phyloP scores from a whole-genome alignment of 2,329 filamentous ascomycete genomes.

The Hypoxylon sp. region DNA sequence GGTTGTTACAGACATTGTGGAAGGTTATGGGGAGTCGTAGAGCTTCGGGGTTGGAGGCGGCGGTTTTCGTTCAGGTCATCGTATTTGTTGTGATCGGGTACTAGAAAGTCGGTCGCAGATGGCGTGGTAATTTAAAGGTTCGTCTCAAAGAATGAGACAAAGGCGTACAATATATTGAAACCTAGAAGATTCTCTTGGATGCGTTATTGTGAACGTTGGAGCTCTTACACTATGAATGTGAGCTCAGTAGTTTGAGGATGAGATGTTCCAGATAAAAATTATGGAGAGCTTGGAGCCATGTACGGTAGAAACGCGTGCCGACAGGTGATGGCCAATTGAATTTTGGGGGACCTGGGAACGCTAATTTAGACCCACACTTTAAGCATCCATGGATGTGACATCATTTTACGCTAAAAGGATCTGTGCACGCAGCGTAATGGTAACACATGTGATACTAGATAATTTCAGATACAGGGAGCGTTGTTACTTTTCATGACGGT shows the following conservation, averaged over 20 bases:
- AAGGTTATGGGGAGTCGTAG: conserved; percentile 7
- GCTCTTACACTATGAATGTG: neutral
- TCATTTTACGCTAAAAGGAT: conserved; percentile 24
- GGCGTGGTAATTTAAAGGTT: neutral
- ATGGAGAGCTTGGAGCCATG: conserved; percentile 1
- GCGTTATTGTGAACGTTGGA: neutral
- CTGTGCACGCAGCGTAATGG: neutral
- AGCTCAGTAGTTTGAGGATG: neutral
- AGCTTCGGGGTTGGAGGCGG: conserved; percentile 2
- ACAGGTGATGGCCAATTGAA: conserved; percentile 14
- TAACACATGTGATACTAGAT: conserved; percentile 12
- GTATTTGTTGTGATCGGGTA: conserved; percentile 2
- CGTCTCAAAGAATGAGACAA: neutral
- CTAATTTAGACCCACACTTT: conserved; percentile 11
- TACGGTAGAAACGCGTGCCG: neutral
- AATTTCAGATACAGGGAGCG: neutral
- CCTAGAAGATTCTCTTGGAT: neutral
- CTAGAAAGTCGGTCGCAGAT: neutral
- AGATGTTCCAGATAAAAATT: conserved; percentile 14
- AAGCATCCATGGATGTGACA: conserved; percentile 26
- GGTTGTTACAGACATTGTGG: conserved; percentile 72
- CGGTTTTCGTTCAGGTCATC: conserved; percentile 29
- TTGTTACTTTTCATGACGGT: neutral
- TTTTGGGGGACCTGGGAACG: conserved; percentile 20
- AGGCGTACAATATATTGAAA: neutral